phyloP scores from a whole-genome alignment of 129 eudicot genomes.

The Smallanthus sonchifolius region DNA sequence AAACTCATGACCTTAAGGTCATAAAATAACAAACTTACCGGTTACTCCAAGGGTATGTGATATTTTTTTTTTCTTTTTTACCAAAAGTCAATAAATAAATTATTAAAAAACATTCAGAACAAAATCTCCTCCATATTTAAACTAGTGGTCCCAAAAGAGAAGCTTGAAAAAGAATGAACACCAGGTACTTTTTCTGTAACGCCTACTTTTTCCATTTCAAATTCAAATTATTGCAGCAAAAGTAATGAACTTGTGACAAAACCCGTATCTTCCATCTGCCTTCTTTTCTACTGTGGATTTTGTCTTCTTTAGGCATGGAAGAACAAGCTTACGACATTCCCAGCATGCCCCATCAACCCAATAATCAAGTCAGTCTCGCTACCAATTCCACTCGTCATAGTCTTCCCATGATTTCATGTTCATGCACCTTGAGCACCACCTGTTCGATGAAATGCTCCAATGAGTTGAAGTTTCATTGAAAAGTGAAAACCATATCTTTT shows the following conservation, averaged over 20 bases:
- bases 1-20: too few relatives aligned
- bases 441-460: conserved; percentile 6
- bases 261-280: not conserved
- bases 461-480: not conserved
- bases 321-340: conserved; percentile 52
- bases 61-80: too few relatives aligned
- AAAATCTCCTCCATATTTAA: not conserved
- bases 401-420: not conserved
- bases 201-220: conserved; percentile 13
- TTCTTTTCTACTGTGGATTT: not conserved
- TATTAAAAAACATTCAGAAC: not conserved
- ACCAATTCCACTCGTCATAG: not conserved
- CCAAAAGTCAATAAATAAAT: not conserved
- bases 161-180: conserved; percentile 17
- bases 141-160: conserved; percentile 6
- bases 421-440: not conserved
- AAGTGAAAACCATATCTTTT: not conserved
- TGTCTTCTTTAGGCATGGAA: conserved; percentile 37
- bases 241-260: not conserved
- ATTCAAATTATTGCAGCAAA: conserved; percentile 13
- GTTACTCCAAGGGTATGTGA: too few relatives aligned
- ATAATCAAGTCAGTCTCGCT: not conserved
- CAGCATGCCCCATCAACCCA: conserved; percentile 29
- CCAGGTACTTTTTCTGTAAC: conserved; percentile 4
- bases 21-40: too few relatives aligned